Conservation (phyloP, 1,284 basidiomycete species). For the Nidula niveotomentosa region DNA sequence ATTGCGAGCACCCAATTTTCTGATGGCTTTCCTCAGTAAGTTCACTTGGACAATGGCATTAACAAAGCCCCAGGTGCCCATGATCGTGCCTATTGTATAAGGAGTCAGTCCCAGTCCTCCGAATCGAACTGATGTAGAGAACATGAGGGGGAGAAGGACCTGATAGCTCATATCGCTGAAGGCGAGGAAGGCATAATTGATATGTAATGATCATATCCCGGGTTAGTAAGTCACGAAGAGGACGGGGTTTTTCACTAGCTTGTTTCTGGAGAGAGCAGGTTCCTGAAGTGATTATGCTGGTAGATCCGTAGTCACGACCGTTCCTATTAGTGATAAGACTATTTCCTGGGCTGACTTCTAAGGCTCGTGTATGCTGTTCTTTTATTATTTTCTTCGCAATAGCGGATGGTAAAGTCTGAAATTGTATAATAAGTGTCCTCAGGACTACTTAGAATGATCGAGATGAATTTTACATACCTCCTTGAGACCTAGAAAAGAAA, state of each 20-base stretch:
- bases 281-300: background rate
- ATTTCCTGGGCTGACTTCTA: background rate
- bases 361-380: background rate
- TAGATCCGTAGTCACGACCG: conserved; percentile 1
- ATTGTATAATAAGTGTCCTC: background rate
- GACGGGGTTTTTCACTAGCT: conserved; percentile 6
- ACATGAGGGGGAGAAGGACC: conserved; percentile 36
- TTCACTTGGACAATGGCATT: conserved; percentile 29
- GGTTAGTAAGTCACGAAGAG: conserved; percentile 23
- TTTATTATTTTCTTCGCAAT: conserved; percentile 3
- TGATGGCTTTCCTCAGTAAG: conserved; percentile 22
- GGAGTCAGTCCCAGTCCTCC: conserved; percentile 37
- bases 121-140: conserved; percentile 29
- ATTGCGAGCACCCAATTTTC: conserved; percentile 22
- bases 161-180: conserved; percentile 33
- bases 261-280: background rate
- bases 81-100: conserved; percentile 29
- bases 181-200: conserved; percentile 31
- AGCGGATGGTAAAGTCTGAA: conserved; percentile 16
- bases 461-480: conserved; percentile 21
- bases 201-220: conserved; percentile 25
- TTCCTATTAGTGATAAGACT: conserved; percentile 1
- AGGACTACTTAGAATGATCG: background rate
- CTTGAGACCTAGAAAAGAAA: conserved; percentile 26
- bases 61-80: conserved; percentile 28